These are phyloP conservation scores for Phytophthora ramorum DNA, from an alignment of 352 stramenopile genomes.

Conservation along the genomic window DNA sequence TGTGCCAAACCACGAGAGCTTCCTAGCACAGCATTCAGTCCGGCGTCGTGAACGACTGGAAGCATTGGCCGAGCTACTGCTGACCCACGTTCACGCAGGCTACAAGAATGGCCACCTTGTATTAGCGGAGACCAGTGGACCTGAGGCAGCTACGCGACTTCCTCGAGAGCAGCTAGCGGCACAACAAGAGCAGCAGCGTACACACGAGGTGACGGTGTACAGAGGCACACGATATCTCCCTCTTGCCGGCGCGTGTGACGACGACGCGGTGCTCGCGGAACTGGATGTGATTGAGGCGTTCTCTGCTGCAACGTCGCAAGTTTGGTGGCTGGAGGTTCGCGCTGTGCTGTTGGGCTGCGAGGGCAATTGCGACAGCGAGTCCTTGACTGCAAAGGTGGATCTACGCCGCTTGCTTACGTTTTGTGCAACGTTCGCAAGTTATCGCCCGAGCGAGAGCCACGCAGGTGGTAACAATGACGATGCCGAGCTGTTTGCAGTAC, in stretches of 20 bases:
- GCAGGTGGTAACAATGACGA: slow-evolving; percentile 13
- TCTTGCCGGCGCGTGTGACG: background rate
- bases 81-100: slow-evolving; percentile 54
- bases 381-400: slow-evolving; percentile 42
- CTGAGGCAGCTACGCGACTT: slow-evolving; percentile 28
- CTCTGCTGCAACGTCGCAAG: slow-evolving; percentile 47
- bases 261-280: slow-evolving; percentile 34
- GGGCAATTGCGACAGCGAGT: slow-evolving; percentile 11
- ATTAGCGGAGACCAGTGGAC: slow-evolving; percentile 45
- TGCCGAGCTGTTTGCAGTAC: slow-evolving; percentile 52
- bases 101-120: slow-evolving; percentile 80
- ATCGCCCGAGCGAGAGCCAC: slow-evolving; percentile 58
- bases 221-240: slow-evolving; percentile 53
- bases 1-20: slow-evolving; percentile 58
- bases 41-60: slow-evolving; percentile 43
- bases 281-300: slow-evolving; percentile 66
- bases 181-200: slow-evolving; percentile 29
- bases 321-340: slow-evolving; percentile 75
- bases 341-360: slow-evolving; percentile 32
- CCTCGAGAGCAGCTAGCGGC: slow-evolving; percentile 17
- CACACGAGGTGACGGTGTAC: slow-evolving; percentile 50
- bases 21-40: slow-evolving; percentile 27
- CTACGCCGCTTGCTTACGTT: slow-evolving; percentile 40
- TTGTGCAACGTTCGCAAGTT: slow-evolving; percentile 52
- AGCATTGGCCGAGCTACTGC: slow-evolving; percentile 55